Percentiles rank a stretch among this genome's conserved stretches.
phyloP scores from a whole-genome alignment of 2,329 filamentous ascomycete species.

The Chrysosporium keratinophilum region DNA sequence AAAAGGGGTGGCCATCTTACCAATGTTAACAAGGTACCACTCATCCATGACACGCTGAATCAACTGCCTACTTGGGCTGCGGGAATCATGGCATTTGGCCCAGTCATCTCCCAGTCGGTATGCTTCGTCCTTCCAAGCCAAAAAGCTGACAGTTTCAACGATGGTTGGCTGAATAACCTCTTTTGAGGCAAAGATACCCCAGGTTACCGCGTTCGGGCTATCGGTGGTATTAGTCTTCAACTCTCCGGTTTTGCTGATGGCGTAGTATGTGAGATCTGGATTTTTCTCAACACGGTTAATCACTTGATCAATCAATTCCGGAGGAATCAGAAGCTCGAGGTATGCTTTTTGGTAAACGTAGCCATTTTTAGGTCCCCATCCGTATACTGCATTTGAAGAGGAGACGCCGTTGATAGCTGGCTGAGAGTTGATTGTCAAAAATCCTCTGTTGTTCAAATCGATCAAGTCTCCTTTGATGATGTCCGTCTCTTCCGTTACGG shows the following conservation, averaged over 20 bases:
- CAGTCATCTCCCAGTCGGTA: conserved; percentile 87
- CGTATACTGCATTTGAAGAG: conserved; percentile 75
- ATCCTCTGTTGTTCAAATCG: conserved; percentile 70
- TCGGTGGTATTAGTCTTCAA: conserved; percentile 74
- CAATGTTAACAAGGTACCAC: conserved; percentile 93
- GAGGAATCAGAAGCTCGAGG: conserved; percentile 78
- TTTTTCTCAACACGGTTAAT: conserved; percentile 66
- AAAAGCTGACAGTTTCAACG: conserved; percentile 91
- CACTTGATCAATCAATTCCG: conserved; percentile 65
- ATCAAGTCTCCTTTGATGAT: conserved; percentile 67
- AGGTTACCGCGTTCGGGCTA: conserved; percentile 94
- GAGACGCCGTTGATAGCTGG: conserved; percentile 85
- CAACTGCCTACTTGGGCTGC: conserved; percentile 64
- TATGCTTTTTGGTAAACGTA: conserved; percentile 99
- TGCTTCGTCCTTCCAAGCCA: conserved; percentile 98
- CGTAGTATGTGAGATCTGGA: conserved; percentile 83
- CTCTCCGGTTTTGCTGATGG: conserved; percentile 72
- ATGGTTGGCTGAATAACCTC: conserved; percentile 99
- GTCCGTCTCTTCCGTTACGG: conserved; percentile 73
- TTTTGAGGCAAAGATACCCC: conserved; percentile 97
- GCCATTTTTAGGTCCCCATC: conserved; percentile 89
- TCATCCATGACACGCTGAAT: conserved; percentile 76
- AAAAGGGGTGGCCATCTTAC: conserved; percentile 41
- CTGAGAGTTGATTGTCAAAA: conserved; percentile 95
- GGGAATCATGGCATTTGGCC: conserved; percentile 76